Conservation (phyloP, 2,329 filamentous ascomycete species). For the Aspergillus flavus region DNA sequence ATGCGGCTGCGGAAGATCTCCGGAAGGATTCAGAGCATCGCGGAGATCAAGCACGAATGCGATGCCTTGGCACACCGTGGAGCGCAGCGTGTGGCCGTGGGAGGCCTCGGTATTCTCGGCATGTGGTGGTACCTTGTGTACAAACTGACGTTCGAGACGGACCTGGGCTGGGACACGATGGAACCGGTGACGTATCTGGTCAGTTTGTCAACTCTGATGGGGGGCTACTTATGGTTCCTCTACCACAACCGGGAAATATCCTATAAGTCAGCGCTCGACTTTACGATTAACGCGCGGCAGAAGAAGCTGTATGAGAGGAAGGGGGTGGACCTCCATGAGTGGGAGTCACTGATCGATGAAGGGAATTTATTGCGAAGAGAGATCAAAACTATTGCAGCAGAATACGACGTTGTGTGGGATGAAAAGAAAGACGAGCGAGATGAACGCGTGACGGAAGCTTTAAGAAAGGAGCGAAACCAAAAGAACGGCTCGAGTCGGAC, state of each 20-base stretch:
- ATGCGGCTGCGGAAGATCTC: constrained; percentile 74
- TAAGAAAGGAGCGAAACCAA: constrained; percentile 53
- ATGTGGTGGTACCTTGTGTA: constrained; percentile 85
- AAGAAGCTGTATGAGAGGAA: constrained; percentile 72
- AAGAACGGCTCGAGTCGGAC: constrained; percentile 28
- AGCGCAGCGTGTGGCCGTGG: constrained; percentile 77
- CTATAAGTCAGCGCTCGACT: constrained; percentile 83
- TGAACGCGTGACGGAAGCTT: constrained; percentile 57
- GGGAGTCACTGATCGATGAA: constrained; percentile 79
- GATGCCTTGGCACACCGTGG: constrained; percentile 74
- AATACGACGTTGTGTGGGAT: constrained; percentile 91
- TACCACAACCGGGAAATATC: constrained; percentile 89
- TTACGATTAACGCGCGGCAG: constrained; percentile 80
- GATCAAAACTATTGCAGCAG: constrained; percentile 76
- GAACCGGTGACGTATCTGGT: constrained; percentile 89
- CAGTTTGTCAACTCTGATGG: constrained; percentile 82
- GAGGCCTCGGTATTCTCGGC: constrained; percentile 72
- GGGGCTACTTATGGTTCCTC: constrained; percentile 90
- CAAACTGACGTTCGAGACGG: constrained; percentile 66
- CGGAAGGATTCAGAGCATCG: constrained; percentile 67
- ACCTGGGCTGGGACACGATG: constrained; percentile 86
- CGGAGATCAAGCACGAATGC: constrained; percentile 78
- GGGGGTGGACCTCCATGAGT: constrained; percentile 74
- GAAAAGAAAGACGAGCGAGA: constrained; percentile 73
- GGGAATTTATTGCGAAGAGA: constrained; percentile 76